phyloP scores from a whole-genome alignment of 1,284 basidiomycete genomes.

The Tylopilus sp. region DNA sequence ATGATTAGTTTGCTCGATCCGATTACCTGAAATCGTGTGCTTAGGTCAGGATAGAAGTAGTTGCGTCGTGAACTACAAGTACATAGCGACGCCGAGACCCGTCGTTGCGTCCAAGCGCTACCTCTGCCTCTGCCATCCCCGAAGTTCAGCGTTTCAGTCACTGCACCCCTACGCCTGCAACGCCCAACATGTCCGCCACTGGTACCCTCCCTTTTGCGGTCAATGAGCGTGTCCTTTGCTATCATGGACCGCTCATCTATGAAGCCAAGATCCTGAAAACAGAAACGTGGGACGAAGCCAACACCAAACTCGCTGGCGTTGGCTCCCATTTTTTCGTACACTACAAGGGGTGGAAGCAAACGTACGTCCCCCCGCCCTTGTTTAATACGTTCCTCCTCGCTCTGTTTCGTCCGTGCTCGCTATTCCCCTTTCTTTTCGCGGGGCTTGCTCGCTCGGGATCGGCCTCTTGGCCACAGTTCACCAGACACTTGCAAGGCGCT shows the following conservation, averaged over 20 bases:
- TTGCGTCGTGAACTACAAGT: too few species aligned
- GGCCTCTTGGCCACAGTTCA: neutral
- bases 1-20: too few species aligned
- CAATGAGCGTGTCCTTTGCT: slow-evolving; percentile 27
- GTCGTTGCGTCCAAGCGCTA: too few species aligned
- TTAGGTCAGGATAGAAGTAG: too few species aligned
- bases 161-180: too few species aligned
- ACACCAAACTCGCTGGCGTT: slow-evolving; percentile 59
- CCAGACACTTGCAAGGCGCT: neutral
- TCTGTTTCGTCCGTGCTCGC: too few species aligned
- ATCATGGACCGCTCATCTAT: slow-evolving; percentile 30
- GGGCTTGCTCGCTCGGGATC: neutral
- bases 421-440: neutral
- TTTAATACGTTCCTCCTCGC: neutral
- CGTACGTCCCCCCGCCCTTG: slow-evolving; percentile 51
- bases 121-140: too few species aligned
- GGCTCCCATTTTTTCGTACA: slow-evolving; percentile 94
- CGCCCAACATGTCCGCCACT: slow-evolving; percentile 17
- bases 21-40: too few species aligned
- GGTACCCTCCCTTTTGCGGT: slow-evolving; percentile 17
- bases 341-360: slow-evolving; percentile 99
- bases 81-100: too few species aligned
- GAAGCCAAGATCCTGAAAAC: slow-evolving; percentile 84
- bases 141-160: too few species aligned
- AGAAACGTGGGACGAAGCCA: slow-evolving; percentile 71